phyloP scores from a whole-genome alignment of 495 filamentous ascomycete species.

The Trichocladium antarcticum region DNA sequence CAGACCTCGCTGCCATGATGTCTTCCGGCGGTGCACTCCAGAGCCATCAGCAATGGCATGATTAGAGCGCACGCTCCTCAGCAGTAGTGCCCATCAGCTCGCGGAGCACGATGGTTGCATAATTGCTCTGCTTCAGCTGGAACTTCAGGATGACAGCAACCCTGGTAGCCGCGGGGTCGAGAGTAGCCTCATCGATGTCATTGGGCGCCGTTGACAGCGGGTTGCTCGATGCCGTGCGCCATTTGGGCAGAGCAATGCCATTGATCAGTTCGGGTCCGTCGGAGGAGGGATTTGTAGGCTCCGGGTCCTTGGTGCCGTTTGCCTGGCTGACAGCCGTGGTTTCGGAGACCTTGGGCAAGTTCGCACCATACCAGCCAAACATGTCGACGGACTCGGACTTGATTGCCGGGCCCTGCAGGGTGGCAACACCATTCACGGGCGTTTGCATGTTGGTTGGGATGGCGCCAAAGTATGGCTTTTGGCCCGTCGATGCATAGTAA shows the following conservation, averaged over 20 bases:
- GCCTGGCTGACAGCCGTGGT: neutral
- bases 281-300: no score
- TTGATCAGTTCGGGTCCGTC: slow-evolving; percentile 5
- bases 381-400: neutral
- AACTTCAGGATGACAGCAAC: slow-evolving; percentile 79
- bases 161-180: slow-evolving; percentile 36
- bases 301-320: neutral
- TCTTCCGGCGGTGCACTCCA: neutral
- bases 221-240: slow-evolving; percentile 20
- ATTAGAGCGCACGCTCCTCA: slow-evolving; percentile 2
- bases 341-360: neutral
- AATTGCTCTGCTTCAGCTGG: slow-evolving; percentile 74
- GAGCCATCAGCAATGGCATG: neutral
- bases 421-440: neutral
- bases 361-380: slow-evolving; percentile 10
- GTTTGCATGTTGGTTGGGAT: neutral
- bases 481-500: slow-evolving; percentile 9
- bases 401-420: neutral
- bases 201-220: slow-evolving; percentile 10
- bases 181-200: slow-evolving; percentile 5
- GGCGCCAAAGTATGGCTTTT: slow-evolving; percentile 8
- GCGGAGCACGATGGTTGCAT: slow-evolving; percentile 86
- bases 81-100: slow-evolving; percentile 49
- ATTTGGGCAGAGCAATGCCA: slow-evolving; percentile 11
- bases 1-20: neutral